Base-by-base conservation (phyloP, 192 early-diverging fungal genomes). In the Pilaira anomala region DNA sequence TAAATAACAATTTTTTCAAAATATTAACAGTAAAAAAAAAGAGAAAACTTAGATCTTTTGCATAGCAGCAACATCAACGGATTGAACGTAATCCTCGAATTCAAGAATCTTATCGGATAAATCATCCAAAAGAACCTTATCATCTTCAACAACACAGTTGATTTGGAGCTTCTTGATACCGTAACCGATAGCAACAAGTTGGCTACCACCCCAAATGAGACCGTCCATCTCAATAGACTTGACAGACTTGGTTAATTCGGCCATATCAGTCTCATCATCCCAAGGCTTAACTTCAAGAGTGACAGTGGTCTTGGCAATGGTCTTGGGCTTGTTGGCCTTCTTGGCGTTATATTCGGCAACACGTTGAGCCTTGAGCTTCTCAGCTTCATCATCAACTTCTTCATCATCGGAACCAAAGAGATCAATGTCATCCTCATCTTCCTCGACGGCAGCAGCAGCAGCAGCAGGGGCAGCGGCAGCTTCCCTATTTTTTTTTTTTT, bases 81-180 rank as follows among this genome's bases (percentile, higher is more conserved):
- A 91, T 83, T 98, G 96, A 72, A 95, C 87, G 69, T 84, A 84
- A 72, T 96, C 94, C 69, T 91, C 93, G 53, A 88, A 84, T 48
- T 71, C 87, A 44, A 62, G 69, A 69, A 98, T 95, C 77, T 87
- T 60, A 48, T 96, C 95, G 44, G 75, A 66, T 46, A 98, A 83
- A 70, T 92, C 92, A 62, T 95, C 92, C 51, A 86, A 78, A 41
- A 78, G 82, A 72, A 98, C 93, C 87, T 94, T 94, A 42, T 88
- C 93, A 76, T 96, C 93, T 80, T 92, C 93, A 60, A 98, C 82
- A 69, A 94, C 91, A 78, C 86, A 86, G 78, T 85, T 89, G 80
- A 98, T 93, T 71, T 87, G 88, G 71, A 98, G 88, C 87, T 98
- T 96, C 80, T 90, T 93, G 83, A 98, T 91, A 77, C 96, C 96